Percentiles rank a stretch among this genome's conserved stretches.
These are phyloP conservation scores for Uronychia binucleata DNA, from an alignment of 73 alveolate species.

Conservation along the genomic window DNA sequence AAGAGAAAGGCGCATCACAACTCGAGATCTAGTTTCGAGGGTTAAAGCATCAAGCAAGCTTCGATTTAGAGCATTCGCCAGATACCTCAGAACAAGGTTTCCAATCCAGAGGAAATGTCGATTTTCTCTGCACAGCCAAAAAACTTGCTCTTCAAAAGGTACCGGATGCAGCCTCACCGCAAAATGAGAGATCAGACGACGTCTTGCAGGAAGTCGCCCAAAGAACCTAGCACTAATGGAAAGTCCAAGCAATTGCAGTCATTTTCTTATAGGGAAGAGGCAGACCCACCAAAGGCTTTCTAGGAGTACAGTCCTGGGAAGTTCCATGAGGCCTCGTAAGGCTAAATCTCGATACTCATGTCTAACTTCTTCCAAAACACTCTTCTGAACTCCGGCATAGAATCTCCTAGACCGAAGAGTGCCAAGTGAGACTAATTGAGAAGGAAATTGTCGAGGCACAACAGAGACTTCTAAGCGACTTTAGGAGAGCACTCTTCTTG, in stretches of 20 bases:
- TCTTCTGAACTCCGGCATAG: not conserved
- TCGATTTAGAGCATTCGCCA: too few relatives aligned
- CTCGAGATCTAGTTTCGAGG: too few relatives aligned
- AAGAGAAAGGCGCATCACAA: too few relatives aligned
- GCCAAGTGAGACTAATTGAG: not conserved
- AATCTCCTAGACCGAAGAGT: not conserved
- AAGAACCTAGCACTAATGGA: not conserved
- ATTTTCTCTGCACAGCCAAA: too few relatives aligned
- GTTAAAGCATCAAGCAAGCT: too few relatives aligned
- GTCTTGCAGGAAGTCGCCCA: not conserved
- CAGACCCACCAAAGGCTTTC: not conserved
- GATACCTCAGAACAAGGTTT: too few relatives aligned
- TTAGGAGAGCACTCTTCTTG: not conserved
- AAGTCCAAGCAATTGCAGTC: too few relatives aligned
- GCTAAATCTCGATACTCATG: not conserved
- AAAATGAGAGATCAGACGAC: not conserved
- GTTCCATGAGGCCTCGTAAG: not conserved
- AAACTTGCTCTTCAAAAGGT: not conserved
- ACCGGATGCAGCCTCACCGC: not conserved
- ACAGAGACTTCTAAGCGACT: not conserved
- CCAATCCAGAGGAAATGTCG: too few relatives aligned
- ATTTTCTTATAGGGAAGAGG: not conserved
- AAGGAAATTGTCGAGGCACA: not conserved
- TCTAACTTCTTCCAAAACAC: not conserved
- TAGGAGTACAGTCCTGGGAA: not conserved